A percentile compares a stretch with the other conserved stretches of the same genome.
Evolutionary conservation across 2,329 filamentous ascomycete genomes (phyloP).

Genomic region (Aspergillus sp.): DNA sequence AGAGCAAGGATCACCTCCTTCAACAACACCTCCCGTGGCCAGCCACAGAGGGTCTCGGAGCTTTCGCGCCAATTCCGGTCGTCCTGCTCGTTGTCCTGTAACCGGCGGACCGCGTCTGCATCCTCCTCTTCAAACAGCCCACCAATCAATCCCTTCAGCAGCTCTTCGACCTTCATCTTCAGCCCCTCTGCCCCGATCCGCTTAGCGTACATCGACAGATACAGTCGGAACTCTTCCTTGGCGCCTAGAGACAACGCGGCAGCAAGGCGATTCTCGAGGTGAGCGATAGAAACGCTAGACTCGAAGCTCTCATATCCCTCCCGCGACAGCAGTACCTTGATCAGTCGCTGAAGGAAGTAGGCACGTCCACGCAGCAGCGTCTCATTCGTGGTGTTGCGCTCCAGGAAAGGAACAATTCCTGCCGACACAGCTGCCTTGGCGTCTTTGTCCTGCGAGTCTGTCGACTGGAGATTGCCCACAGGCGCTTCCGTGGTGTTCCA

Average conservation of each 20-base stretch:
- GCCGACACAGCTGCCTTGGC: constrained; percentile 68
- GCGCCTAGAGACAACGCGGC: constrained; percentile 82
- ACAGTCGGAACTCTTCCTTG: constrained; percentile 88
- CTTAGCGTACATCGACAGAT: constrained; percentile 98
- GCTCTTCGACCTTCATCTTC: constrained; percentile 86
- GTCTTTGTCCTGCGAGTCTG: constrained; percentile 61
- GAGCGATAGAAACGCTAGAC: constrained; percentile 85
- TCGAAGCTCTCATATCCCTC: constrained; percentile 94
- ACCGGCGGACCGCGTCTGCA: constrained; percentile 31
- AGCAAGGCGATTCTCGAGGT: constrained; percentile 91
- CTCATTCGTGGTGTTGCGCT: constrained; percentile 92
- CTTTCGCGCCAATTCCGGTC: constrained; percentile 48
- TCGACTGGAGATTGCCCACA: constrained; percentile 75
- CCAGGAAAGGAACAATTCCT: constrained; percentile 88
- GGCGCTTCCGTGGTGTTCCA: constrained; percentile 98
- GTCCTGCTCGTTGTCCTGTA: constrained; percentile 40
- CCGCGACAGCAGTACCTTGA: constrained; percentile 82
- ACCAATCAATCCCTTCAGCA: constrained; percentile 78
- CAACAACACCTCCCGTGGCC: constrained; percentile 82
- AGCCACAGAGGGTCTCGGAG: constrained; percentile 79
- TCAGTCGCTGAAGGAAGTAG: constrained; percentile 84
- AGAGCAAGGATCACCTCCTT: constrained; percentile 91
- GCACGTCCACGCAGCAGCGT: constrained; percentile 88
- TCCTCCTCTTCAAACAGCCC: constrained; percentile 64
- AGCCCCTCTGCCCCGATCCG: constrained; percentile 87